Evolutionary conservation across 331 rosid genomes (phyloP).

Genomic region (Quercus tomentella): DNA sequence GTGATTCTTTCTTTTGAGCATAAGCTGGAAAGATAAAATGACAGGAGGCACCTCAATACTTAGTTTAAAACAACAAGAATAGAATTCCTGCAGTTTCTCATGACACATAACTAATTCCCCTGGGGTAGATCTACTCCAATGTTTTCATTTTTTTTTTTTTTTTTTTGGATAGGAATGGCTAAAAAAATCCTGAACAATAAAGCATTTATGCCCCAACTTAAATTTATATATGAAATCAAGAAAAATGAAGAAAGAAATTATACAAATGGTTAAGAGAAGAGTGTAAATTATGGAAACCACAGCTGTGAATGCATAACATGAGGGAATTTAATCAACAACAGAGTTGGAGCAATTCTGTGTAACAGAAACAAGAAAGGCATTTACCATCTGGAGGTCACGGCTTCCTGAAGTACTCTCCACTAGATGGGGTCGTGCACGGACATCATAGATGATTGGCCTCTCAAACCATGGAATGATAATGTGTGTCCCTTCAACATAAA

Average conservation of each 20-base stretch:
- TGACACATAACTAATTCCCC: too few species aligned
- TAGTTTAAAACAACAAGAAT: too few species aligned
- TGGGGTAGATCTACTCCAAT: background rate
- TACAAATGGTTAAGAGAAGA: background rate
- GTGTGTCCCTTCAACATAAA: conserved; percentile 94
- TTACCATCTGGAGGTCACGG: conserved; percentile 84
- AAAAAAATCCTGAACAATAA: background rate
- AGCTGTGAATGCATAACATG: background rate
- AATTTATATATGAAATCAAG: background rate
- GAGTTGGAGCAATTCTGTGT: background rate
- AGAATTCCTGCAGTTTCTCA: too few species aligned
- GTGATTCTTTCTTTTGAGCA: background rate
- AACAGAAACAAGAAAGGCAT: conserved; percentile 1
- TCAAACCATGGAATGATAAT: conserved; percentile 82
- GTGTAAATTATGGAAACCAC: background rate
- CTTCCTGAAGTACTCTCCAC: conserved; percentile 81
- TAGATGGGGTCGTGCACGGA: conserved; percentile 70
- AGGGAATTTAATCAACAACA: background rate
- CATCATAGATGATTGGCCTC: conserved; percentile 87
- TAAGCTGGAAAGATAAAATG: background rate
- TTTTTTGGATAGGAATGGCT: background rate
- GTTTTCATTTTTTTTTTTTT: background rate
- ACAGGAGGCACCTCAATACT: too few species aligned
- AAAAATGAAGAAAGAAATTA: background rate
- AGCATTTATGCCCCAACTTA: background rate